These are phyloP conservation scores for Gautieria morchelliformis DNA, from an alignment of 768 basidiomycete species.

Conservation along the genomic window DNA sequence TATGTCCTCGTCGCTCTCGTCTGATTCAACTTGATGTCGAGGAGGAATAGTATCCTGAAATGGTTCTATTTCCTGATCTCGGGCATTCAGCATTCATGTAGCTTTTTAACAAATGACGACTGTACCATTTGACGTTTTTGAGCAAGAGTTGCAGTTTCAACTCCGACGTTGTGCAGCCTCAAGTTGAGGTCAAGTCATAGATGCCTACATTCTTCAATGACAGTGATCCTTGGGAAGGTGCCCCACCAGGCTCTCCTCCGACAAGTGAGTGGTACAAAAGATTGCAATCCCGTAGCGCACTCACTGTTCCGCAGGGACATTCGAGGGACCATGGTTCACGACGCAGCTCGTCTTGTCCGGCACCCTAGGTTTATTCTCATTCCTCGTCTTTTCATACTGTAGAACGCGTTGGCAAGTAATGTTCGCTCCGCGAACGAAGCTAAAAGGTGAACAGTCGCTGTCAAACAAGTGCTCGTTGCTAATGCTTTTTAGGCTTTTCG, in stretches of 20 bases:
- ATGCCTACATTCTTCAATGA: conserved; percentile 14
- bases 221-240: conserved; percentile 27
- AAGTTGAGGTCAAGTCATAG: background rate
- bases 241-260: conserved; percentile 57
- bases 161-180: too few relatives aligned
- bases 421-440: conserved; percentile 88
- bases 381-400: conserved; percentile 83
- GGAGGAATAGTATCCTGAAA: conserved; percentile 48
- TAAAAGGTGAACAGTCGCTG: conserved; percentile 57
- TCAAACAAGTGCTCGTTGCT: background rate
- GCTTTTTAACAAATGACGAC: background rate
- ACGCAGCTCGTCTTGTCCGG: conserved; percentile 79
- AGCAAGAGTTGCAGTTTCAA: background rate
- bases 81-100: background rate
- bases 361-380: conserved; percentile 67
- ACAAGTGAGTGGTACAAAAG: conserved; percentile 34
- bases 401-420: conserved; percentile 81
- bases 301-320: conserved; percentile 41
- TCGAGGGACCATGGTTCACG: conserved; percentile 92
- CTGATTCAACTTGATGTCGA: conserved; percentile 54
- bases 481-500: conserved; percentile 61
- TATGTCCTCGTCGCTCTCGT: conserved; percentile 47
- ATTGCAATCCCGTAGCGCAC: conserved; percentile 4
- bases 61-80: conserved; percentile 37
- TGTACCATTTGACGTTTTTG: background rate